Percentiles rank a stretch among this genome's conserved stretches.
These are phyloP conservation scores for Tulasnella sp. DNA, from an alignment of 768 basidiomycete genomes.

Conservation along the genomic window DNA sequence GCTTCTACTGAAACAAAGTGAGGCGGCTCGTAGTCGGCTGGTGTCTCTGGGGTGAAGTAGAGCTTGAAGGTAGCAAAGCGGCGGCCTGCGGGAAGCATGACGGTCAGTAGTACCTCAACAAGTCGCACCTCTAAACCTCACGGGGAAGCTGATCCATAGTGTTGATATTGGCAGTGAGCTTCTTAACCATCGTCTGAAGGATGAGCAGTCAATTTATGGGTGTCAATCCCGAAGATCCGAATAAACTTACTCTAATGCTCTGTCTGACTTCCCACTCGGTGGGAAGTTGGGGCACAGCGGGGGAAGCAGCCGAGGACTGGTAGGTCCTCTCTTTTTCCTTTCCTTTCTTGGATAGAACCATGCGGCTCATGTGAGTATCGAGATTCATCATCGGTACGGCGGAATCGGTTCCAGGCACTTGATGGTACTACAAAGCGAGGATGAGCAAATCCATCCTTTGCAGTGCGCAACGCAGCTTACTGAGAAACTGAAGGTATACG, in stretches of 20 bases:
- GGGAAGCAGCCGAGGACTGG: constrained; percentile 54
- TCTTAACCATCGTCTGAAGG: constrained; percentile 73
- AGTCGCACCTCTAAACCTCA: constrained; percentile 29
- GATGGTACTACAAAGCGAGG: constrained; percentile 47
- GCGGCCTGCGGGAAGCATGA: constrained; percentile 38
- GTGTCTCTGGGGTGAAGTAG: constrained; percentile 71
- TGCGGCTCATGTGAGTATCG: constrained; percentile 45
- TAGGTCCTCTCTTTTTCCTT: not conserved
- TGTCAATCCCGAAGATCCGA: too few species aligned
- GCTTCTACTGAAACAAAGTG: constrained; percentile 63
- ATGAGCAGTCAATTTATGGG: too few species aligned
- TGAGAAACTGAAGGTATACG: constrained; percentile 81
- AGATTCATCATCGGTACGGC: constrained; percentile 65
- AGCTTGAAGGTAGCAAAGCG: constrained; percentile 85
- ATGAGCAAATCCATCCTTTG: not conserved
- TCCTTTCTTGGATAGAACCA: constrained; percentile 32
- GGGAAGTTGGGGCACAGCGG: constrained; percentile 49
- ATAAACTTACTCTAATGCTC: constrained; percentile 55
- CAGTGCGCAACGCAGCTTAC: constrained; percentile 30
- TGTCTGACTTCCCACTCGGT: constrained; percentile 73
- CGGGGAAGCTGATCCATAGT: constrained; percentile 74
- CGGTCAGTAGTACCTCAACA: not conserved
- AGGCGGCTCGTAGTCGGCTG: constrained; percentile 75
- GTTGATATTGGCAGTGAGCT: constrained; percentile 64
- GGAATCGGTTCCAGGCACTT: constrained; percentile 46